Evolutionary conservation across 768 basidiomycete genomes (phyloP).

Genomic region (Boletus insuetus): DNA sequence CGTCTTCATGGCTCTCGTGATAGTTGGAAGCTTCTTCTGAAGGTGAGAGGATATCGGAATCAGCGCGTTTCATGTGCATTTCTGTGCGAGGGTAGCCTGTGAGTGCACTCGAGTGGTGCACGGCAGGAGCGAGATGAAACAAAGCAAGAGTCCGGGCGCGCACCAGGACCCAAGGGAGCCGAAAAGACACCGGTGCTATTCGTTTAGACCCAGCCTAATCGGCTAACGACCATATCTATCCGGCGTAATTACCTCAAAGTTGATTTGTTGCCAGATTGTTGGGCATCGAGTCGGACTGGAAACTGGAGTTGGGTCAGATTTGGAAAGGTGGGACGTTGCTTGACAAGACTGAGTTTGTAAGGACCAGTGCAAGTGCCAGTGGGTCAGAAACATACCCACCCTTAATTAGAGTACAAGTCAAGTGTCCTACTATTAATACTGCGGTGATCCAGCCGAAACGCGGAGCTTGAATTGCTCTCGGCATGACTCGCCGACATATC

Average conservation of each 20-base stretch:
- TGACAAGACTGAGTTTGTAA: no score
- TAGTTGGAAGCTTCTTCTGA: conserved; percentile 1
- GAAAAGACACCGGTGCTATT: not conserved
- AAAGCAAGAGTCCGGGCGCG: not conserved
- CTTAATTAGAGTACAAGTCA: no score
- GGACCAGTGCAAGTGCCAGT: no score
- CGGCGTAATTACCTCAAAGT: not conserved
- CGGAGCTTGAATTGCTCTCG: not conserved
- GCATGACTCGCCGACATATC: no score
- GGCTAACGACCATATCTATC: not conserved
- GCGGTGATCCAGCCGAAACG: not conserved
- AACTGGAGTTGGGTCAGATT: no score
- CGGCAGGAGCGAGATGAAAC: not conserved
- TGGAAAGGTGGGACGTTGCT: no score
- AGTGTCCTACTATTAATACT: no score
- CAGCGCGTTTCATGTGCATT: conserved; percentile 19
- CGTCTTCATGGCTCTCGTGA: conserved; percentile 12
- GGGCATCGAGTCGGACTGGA: no score
- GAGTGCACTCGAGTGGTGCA: not conserved
- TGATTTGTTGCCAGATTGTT: not conserved
- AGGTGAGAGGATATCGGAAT: conserved; percentile 1
- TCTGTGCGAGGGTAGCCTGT: not conserved
- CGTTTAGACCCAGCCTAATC: no score
- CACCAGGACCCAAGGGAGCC: not conserved
- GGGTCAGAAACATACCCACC: not conserved